Conservation (phyloP, 495 filamentous ascomycete species). For the Ascodesmis nigricans region DNA sequence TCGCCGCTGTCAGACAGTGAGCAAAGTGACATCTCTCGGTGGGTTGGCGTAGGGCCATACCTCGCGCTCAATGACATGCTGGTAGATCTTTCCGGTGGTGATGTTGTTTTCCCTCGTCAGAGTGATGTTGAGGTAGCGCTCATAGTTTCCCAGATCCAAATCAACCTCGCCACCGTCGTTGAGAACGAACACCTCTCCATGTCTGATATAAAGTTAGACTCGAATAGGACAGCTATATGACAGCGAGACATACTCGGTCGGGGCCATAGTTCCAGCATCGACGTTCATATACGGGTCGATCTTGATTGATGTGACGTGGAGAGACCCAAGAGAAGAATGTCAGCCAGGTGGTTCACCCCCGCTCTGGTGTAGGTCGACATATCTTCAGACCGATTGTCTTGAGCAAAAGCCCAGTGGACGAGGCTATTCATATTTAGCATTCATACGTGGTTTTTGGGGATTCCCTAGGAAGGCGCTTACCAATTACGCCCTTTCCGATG, state of each 20-base stretch:
- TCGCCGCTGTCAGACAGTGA: conserved; percentile 31
- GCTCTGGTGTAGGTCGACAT: conserved; percentile 17
- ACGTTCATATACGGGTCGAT: conserved; percentile 74
- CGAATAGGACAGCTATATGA: too few relatives aligned
- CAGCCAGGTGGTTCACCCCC: conserved; percentile 6
- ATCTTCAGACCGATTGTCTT: conserved; percentile 64
- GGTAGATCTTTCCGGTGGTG: conserved; percentile 88
- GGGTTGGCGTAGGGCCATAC: conserved; percentile 4
- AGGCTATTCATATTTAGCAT: conserved; percentile 28
- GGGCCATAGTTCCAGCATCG: conserved; percentile 67
- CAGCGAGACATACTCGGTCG: conserved; percentile 39
- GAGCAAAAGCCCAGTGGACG: conserved; percentile 52
- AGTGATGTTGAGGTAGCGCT: conserved; percentile 53
- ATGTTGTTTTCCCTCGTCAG: conserved; percentile 70
- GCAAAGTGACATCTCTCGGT: background rate
- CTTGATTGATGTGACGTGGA: conserved; percentile 41
- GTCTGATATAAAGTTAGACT: conserved; percentile 24
- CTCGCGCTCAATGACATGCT: conserved; percentile 51
- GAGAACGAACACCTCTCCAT: conserved; percentile 53
- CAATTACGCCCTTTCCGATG: conserved; percentile 66
- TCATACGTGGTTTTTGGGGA: conserved; percentile 7
- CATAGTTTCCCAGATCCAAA: conserved; percentile 91
- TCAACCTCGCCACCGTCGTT: conserved; percentile 67
- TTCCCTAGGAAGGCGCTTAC: conserved; percentile 26
- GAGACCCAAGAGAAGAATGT: too few relatives aligned